Percentiles rank a stretch among this genome's conserved stretches.
Evolutionary conservation across 192 early-diverging fungal genomes (phyloP).

Genomic region (Coemansia sp.): DNA sequence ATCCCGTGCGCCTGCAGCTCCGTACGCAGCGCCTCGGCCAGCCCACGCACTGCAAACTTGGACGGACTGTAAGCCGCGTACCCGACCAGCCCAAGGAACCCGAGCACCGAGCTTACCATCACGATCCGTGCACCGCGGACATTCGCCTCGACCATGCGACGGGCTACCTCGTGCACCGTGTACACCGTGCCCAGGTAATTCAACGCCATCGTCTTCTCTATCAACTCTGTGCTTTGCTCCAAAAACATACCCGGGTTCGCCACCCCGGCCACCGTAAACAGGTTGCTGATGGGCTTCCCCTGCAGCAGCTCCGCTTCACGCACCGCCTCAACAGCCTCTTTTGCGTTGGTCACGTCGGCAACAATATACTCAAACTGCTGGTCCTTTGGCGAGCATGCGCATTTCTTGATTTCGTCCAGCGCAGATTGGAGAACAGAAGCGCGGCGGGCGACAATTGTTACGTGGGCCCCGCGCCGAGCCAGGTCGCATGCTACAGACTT

Average conservation of each 20-base stretch:
- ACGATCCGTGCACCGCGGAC: constrained; percentile 63
- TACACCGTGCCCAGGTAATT: constrained; percentile 70
- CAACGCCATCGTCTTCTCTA: constrained; percentile 58
- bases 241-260: constrained; percentile 64
- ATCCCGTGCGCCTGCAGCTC: constrained; percentile 66
- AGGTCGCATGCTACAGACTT: constrained; percentile 62
- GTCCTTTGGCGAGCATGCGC: constrained; percentile 32
- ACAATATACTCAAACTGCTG: constrained; percentile 53
- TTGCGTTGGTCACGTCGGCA: constrained; percentile 61
- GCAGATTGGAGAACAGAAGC: constrained; percentile 52
- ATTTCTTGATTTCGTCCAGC: constrained; percentile 55
- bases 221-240: constrained; percentile 57
- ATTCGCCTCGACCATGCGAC: constrained; percentile 58
- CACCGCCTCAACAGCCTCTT: constrained; percentile 56
- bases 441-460: constrained; percentile 64
- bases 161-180: constrained; percentile 63
- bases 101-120: constrained; percentile 65
- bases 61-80: constrained; percentile 65
- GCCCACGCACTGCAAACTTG: constrained; percentile 72
- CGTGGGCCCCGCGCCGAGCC: constrained; percentile 65
- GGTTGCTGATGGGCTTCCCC: constrained; percentile 54
- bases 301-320: constrained; percentile 56
- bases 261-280: constrained; percentile 36
- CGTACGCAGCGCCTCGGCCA: constrained; percentile 66
- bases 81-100: constrained; percentile 67